Evolutionary conservation across 371 early-diverging fungal species (phyloP), one percentile per base, ranked within the genome.

Genomic region (Mucor saturninus): DNA sequence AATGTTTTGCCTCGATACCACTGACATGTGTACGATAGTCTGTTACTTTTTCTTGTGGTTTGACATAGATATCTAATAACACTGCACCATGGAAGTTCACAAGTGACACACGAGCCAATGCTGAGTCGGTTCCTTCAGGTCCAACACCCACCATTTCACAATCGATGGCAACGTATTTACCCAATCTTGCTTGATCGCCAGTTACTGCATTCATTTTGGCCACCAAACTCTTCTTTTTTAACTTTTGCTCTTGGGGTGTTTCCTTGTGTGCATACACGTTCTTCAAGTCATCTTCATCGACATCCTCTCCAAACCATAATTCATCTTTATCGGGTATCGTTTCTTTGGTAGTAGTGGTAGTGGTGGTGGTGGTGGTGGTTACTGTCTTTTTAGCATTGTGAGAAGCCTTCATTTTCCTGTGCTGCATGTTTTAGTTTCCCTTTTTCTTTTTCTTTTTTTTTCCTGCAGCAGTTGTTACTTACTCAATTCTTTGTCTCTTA

Each of bases 101-200:
- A 8, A 98, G 72, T 50, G 89, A 87, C 15, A 98, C 95, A 30
- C 98, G 87, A 1, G 97, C 99, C 54, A 98, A 72, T 13, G 87
- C 92, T 5, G 95, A 93, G 35, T 87, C 74, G 10, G 43, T 62
- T 2, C 96, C 99, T 32, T 86, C 88, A 13, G 84, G 82, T 2
- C 97, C 98, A n/a, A 92, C 92, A 35, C 98, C 98, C 50, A 98
- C 98, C 98, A 97, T 98, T 75, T 98, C 98, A 76, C 99, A 98
- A 87, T 98, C 99, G 29, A 98, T 92, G 8, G 94, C 98, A 3
- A 98, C 73, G 67, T 83, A 95, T 67, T 91, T 92, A 40, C 94
- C 95, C n/a, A 83, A 64, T 61, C 83, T 86, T 51, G 48, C 45
- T 30, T 38, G 15, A 26, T 77, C 62, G 64, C 83, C 65, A 29